Evolutionary conservation across 345 rosid genomes (phyloP).

Genomic region (Eucalyptus dawsonii): DNA sequence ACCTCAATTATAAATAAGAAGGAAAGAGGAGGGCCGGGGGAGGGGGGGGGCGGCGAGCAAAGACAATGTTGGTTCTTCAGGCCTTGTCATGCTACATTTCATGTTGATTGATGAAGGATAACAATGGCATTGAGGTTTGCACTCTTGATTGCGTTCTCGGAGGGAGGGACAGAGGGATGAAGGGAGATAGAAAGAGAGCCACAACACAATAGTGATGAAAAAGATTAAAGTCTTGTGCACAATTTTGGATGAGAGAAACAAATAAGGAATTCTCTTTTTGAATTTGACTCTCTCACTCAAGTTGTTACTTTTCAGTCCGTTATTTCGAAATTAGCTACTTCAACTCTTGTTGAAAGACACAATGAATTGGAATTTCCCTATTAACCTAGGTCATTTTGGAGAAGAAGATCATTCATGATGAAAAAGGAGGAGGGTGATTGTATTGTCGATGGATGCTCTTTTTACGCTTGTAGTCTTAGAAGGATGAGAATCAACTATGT

Average conservation of each 20-base stretch:
- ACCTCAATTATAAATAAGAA: no score
- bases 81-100: not conserved
- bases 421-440: not conserved
- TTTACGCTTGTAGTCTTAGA: rapidly evolving
- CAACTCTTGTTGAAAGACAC: rapidly evolving
- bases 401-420: not conserved
- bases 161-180: not conserved
- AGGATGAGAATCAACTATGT: not conserved
- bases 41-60: no score
- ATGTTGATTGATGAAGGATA: not conserved
- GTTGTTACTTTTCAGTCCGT: not conserved
- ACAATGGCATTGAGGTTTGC: not conserved
- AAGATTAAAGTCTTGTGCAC: not conserved
- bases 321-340: not conserved
- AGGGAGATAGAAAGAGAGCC: not conserved
- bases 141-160: not conserved
- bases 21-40: no score
- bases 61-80: no score
- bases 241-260: not conserved
- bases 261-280: not conserved
- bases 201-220: not conserved
- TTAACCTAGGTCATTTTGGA: not conserved
- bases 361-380: not conserved
- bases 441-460: not conserved
- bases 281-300: not conserved